Evolutionary conservation across 345 rosid genomes (phyloP), one percentile per base, ranked within the genome.

Genomic region (Eutrema heterophyllum): DNA sequence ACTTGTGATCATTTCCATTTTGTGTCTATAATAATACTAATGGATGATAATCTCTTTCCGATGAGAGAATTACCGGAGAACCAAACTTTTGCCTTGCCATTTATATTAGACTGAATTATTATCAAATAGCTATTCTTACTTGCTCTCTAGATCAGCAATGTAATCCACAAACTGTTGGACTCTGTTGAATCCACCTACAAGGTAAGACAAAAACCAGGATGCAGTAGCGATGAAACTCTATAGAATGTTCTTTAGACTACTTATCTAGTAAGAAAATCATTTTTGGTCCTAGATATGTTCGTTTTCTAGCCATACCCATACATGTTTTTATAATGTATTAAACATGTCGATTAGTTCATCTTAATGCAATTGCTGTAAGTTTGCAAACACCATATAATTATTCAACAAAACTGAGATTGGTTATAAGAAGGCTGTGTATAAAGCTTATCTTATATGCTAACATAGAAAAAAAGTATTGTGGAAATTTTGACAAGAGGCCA

Each of bases 91-190:
- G 38, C 33, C 36, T 33, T 30, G 26, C 45, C 26, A 32, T 64
- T n/a, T 26, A 46, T 40, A 26, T 3, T 12, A 49, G 7, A 57
- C 7, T 21, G 15, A 16, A 61, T 26, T 35, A 5, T 44, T 41
- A 60, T 75, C 35, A 52, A 35, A 32, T 21, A 68, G 35, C 27
- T 51, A 44, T 51, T 14, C 78, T 80, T 78, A 88, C 98, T 83
- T 84, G 58, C 88, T 80, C 78, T 94, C 98, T 18, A 91, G 57
- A 74, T 91, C 95, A 57, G 89, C 83, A 70, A 91, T 84, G 69
- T 94, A 91, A 55, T 84, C 83, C 54, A 88, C 86, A 45, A 88
- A 91, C 79, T 84, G 93, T 79, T 82, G 85, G 68, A 91, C 77
- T 83, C 96, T 87, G 67, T 73, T 81, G 30, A 52, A 29, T 39